Conservation (phyloP, 768 basidiomycete species). For the Kwoniella heveanensis region DNA sequence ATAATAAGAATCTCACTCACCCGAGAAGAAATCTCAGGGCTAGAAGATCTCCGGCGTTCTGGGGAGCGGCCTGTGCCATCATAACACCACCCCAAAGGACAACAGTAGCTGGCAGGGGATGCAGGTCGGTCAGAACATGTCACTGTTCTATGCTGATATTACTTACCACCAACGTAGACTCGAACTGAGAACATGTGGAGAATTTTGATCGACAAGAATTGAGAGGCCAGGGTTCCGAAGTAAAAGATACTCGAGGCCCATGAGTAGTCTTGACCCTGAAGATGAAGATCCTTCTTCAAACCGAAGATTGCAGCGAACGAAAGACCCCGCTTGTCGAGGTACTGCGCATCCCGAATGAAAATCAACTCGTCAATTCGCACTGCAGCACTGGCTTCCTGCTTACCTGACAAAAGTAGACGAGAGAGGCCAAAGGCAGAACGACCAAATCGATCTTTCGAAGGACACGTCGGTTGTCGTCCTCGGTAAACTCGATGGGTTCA, state of each 20-base stretch:
- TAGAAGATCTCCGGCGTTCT: constrained; percentile 8
- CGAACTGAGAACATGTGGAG: constrained; percentile 19
- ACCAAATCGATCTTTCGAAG: constrained; percentile 18
- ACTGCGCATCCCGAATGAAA: no score
- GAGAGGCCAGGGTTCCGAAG: constrained; percentile 19
- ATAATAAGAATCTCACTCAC: neutral
- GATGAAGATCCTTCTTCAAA: constrained; percentile 10
- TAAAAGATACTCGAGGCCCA: constrained; percentile 9
- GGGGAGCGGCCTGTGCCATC: constrained; percentile 20
- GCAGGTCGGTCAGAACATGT: no score
- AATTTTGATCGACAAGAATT: constrained; percentile 15
- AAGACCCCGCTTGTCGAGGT: constrained; percentile 19
- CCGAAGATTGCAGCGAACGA: constrained; percentile 22
- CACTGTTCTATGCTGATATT: no score
- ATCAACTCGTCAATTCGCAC: no score
- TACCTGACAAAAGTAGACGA: constrained; percentile 13
- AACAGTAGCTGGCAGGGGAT: constrained; percentile 9
- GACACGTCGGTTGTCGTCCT: constrained; percentile 1
- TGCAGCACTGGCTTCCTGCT: no score
- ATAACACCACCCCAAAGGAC: constrained; percentile 20
- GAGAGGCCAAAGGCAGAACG: constrained; percentile 13
- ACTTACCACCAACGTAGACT: constrained; percentile 19
- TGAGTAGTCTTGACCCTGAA: constrained; percentile 15
- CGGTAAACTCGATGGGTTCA: constrained; percentile 1
- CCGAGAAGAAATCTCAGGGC: constrained; percentile 16